Evolutionary conservation across 371 early-diverging fungal genomes (phyloP).

Genomic region (Mortierella sp.): DNA sequence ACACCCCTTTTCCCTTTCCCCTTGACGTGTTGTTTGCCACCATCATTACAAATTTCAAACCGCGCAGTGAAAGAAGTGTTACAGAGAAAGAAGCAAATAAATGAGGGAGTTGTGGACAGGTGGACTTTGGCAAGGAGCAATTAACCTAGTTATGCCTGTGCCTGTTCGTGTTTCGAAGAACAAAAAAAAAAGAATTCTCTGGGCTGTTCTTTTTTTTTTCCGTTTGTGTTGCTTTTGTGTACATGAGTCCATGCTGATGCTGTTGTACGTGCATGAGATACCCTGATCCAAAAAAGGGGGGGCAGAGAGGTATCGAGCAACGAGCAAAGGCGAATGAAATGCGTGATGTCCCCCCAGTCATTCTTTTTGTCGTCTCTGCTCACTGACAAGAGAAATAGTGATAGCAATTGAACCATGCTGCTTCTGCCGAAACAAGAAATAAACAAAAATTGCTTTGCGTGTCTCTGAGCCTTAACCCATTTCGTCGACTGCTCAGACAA

Average conservation of each 20-base stretch:
- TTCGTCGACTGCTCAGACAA: constrained; percentile 11
- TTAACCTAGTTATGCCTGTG: neutral
- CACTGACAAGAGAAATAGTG: neutral
- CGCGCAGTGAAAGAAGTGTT: neutral
- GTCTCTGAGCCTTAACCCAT: neutral
- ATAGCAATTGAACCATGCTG: neutral
- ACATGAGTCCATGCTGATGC: neutral
- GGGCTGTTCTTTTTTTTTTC: neutral
- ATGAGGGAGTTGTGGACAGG: neutral
- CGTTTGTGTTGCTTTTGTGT: neutral
- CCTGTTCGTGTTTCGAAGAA: neutral
- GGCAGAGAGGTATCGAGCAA: neutral
- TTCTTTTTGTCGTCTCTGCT: neutral
- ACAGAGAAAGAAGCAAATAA: neutral
- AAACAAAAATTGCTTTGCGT: constrained; percentile 1
- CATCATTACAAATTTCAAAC: neutral
- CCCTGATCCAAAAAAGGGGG: neutral
- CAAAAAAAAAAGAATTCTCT: neutral
- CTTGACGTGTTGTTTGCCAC: neutral
- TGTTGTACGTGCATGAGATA: neutral
- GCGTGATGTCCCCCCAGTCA: neutral
- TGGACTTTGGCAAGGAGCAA: neutral
- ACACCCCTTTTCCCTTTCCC: neutral
- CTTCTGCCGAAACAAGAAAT: neutral
- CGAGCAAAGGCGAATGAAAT: too few species aligned